Percentiles rank a stretch among this genome's conserved stretches.
phyloP scores from a whole-genome alignment of 2,329 filamentous ascomycete genomes.

The Paraphoma chrysanthemicola region DNA sequence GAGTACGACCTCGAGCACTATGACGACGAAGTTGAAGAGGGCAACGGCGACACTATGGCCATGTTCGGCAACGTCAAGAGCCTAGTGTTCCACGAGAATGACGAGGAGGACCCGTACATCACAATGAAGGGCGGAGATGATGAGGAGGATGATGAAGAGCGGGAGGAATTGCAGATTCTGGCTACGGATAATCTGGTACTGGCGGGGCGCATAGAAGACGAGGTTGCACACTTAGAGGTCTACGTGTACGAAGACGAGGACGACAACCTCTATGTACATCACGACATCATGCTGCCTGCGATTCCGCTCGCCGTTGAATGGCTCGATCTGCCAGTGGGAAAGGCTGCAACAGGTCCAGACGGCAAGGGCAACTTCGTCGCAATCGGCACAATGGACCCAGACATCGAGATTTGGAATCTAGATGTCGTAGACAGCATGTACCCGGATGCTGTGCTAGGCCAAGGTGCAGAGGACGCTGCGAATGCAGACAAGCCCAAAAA shows the following conservation, averaged over 20 bases:
- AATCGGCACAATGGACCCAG: constrained; percentile 95
- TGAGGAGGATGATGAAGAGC: constrained; percentile 82
- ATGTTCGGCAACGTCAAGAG: constrained; percentile 97
- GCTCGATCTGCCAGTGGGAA: constrained; percentile 89
- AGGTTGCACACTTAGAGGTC: constrained; percentile 93
- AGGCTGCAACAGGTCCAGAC: constrained; percentile 59
- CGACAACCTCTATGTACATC: constrained; percentile 98
- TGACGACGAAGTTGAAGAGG: constrained; percentile 79
- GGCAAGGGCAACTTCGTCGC: constrained; percentile 88
- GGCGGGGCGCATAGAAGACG: constrained; percentile 93
- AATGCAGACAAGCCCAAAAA: constrained; percentile 71
- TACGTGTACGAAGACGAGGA: constrained; percentile 96
- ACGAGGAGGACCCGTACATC: constrained; percentile 96
- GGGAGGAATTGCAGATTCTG: constrained; percentile 91
- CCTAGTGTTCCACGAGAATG: constrained; percentile 90
- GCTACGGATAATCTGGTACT: constrained; percentile 92
- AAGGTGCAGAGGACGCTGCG: constrained; percentile 59
- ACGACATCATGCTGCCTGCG: constrained; percentile 98
- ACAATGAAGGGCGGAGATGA: constrained; percentile 74
- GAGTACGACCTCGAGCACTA: constrained; percentile 98
- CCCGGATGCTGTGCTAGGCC: constrained; percentile 92
- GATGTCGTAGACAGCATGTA: constrained; percentile 98
- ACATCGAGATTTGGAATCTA: constrained; percentile 98
- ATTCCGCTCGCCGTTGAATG: constrained; percentile 96
- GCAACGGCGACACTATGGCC: constrained; percentile 76